phyloP scores from a whole-genome alignment of 1,139 yeast species.

The Pneumocystis carinii region DNA sequence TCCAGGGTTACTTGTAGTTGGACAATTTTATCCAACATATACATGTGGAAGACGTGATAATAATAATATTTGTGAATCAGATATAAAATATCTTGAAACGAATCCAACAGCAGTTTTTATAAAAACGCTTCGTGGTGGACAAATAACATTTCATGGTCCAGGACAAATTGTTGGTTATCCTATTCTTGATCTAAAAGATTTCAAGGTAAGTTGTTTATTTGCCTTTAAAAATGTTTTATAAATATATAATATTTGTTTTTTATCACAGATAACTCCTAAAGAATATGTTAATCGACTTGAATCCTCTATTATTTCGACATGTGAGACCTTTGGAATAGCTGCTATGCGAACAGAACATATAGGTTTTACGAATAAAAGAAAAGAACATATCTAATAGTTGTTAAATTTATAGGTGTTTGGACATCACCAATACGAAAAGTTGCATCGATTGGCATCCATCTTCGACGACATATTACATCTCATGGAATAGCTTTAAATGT shows the following conservation, averaged over 20 bases:
- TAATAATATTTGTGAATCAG: neutral
- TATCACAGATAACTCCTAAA: conserved; percentile 38
- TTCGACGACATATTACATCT: conserved; percentile 69
- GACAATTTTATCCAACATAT: conserved; percentile 63
- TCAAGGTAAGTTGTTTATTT: conserved; percentile 18
- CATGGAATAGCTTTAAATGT: conserved; percentile 84
- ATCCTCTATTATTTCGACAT: conserved; percentile 41
- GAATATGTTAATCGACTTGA: conserved; percentile 67
- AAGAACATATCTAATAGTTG: neutral
- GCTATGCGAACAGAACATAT: conserved; percentile 58
- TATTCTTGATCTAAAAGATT: conserved; percentile 54
- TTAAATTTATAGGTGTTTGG: conserved; percentile 38
- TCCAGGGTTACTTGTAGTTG: neutral
- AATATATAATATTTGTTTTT: neutral
- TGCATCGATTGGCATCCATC: conserved; percentile 80
- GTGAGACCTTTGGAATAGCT: conserved; percentile 32
- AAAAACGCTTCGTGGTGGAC: conserved; percentile 89
- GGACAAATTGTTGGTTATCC: conserved; percentile 87
- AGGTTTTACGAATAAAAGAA: conserved; percentile 25
- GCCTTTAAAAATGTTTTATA: neutral
- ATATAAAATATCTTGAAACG: neutral
- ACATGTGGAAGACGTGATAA: conserved; percentile 80
- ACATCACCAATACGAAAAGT: conserved; percentile 42
- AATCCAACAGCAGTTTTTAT: conserved; percentile 37
- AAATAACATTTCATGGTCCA: conserved; percentile 89